Base-by-base conservation (phyloP, 768 basidiomycete species). In the Leccinum fibrillosum region DNA sequence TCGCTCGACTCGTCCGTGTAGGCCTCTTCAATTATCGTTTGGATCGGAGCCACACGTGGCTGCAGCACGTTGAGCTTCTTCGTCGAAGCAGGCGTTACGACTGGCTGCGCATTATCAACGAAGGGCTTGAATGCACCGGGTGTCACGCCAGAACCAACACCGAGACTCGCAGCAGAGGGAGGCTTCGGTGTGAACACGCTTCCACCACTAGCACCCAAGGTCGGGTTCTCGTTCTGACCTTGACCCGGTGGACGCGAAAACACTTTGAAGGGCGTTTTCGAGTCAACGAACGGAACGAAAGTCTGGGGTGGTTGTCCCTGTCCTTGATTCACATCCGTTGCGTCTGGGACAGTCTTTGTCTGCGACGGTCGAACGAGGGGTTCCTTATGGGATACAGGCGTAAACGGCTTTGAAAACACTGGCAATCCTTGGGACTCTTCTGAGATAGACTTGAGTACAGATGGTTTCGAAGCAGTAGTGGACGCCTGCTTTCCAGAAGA, bases 321-420 rank as follows among this genome's bases (percentile, higher is more conserved):
- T 26, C 54, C 60, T 62, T 62, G 62, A 21, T 54, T 44, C 26
- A 26, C 26, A 47, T 67, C 55, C 25, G 63, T 62, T 1, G 21
- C 23, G 15, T 69, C 67, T 56, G 68, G 48, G 47, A 39, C 61
- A 10, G 32, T 2, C 47, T 63, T 66, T 10, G 62, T 49, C 23
- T 70, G 61, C 52, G 64, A 53, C 11, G 71, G 71, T 19, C 71
- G 63, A 23, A 62, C 62, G 25, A 65, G 60, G 2, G 70, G 70
- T 30, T 75, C 80, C 52, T 73, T 75, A 56, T 75, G 74, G 15
- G 78, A 72, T 17, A 66, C 83, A 25, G 86, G 87, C 8, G 83
- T 88, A 65, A 88, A 88, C 3, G 88, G 86, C 56, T 82, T 84
- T 5, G 82, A 79, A 68, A 85, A 85, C 23, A 85, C 76, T 39